Percentiles rank a stretch among this genome's conserved stretches.
Evolutionary conservation across 306 rosid species (phyloP).

Genomic region (Cicer chorassanicum): DNA sequence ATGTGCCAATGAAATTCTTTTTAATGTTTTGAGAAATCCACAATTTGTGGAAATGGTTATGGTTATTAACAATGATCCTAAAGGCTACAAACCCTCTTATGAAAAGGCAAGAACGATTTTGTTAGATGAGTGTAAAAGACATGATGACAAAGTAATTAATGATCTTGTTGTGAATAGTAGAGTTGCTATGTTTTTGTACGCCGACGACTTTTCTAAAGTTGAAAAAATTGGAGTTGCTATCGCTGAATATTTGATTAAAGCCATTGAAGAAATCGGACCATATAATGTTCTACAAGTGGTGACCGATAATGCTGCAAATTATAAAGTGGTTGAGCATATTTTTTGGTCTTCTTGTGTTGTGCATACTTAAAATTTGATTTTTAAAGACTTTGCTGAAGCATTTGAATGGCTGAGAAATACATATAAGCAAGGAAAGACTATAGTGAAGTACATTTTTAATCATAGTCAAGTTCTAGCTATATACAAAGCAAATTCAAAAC

Average conservation of each 20-base stretch:
- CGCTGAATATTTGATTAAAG: too few species aligned
- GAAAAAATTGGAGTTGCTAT: not conserved
- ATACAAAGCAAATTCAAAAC: too few species aligned
- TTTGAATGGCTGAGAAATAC: not conserved
- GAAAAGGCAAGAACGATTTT: not conserved
- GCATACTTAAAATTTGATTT: not conserved
- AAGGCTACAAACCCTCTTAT: not conserved
- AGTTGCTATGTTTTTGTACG: not conserved
- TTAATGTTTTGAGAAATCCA: not conserved
- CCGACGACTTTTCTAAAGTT: not conserved
- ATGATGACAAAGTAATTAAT: not conserved
- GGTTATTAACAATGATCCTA: not conserved
- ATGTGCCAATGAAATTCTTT: not conserved
- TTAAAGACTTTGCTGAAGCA: not conserved
- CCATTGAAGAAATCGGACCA: too few species aligned
- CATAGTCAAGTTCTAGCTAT: too few species aligned
- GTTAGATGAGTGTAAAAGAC: not conserved
- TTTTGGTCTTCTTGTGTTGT: not conserved
- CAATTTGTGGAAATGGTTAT: not conserved
- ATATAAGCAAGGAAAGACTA: too few species aligned
- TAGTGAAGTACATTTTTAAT: too few species aligned
- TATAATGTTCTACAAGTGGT: not conserved
- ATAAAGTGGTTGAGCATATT: too few species aligned
- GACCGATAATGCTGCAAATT: not conserved
- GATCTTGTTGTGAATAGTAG: not conserved